Percentiles rank a stretch among this genome's conserved stretches.
These are phyloP conservation scores for Lactifluus rugatus DNA, from an alignment of 768 basidiomycete genomes.

Conservation along the genomic window DNA sequence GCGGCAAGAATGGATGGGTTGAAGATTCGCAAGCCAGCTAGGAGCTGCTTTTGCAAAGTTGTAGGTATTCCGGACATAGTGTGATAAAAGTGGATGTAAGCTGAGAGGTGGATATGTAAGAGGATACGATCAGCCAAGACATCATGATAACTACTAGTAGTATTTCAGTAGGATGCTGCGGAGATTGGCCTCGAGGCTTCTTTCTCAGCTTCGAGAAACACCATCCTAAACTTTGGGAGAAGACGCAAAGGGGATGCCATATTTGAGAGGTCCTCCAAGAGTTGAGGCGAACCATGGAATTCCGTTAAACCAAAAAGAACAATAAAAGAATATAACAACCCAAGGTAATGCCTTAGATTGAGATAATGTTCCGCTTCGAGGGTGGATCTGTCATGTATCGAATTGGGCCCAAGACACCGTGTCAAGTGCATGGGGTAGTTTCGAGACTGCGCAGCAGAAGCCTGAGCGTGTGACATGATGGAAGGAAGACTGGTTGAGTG, in stretches of 20 bases:
- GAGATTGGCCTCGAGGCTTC: not conserved
- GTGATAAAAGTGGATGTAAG: not conserved
- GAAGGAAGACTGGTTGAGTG: not conserved
- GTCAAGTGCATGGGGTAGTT: not conserved
- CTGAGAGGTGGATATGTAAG: not conserved
- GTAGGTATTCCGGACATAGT: not conserved
- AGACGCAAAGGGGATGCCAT: not conserved
- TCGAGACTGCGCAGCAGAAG: not conserved
- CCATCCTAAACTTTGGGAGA: not conserved
- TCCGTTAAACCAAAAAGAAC: no score
- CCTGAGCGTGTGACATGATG: not conserved
- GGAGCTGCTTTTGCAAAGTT: not conserved
- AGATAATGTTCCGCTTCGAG: not conserved
- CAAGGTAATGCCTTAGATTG: not conserved
- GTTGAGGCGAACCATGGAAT: not conserved
- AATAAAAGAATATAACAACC: no score
- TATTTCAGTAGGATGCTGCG: not conserved
- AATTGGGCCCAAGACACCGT: not conserved
- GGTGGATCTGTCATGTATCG: not conserved
- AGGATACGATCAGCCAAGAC: not conserved
- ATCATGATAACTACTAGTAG: not conserved
- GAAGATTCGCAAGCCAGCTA: constrained; percentile 4
- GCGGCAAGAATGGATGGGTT: not conserved
- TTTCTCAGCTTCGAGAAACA: not conserved
- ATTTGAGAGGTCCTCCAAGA: not conserved